Evolutionary conservation across 169 alveolate species (phyloP).

Genomic region (Theileria sp.): DNA sequence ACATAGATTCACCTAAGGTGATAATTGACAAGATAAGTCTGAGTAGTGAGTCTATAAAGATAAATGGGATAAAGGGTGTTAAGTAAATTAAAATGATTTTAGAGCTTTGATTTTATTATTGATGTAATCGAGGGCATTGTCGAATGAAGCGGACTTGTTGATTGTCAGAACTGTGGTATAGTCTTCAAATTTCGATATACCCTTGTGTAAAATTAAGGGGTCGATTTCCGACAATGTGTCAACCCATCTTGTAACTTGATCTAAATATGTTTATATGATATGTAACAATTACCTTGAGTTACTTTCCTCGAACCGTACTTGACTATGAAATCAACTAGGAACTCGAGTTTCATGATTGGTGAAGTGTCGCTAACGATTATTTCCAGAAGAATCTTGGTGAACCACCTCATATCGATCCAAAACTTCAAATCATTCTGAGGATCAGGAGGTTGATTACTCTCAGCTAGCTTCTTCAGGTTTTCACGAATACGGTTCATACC

Average conservation of each 20-base stretch:
- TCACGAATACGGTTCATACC: conserved; percentile 64
- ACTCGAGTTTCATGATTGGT: conserved; percentile 46
- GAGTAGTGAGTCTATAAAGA: conserved; percentile 26
- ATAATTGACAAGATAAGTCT: conserved; percentile 25
- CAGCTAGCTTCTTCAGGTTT: conserved; percentile 21
- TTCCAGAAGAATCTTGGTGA: conserved; percentile 40
- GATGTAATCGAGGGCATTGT: conserved; percentile 22
- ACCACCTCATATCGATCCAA: conserved; percentile 56
- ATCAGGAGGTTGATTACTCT: neutral
- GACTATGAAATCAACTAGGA: conserved; percentile 50
- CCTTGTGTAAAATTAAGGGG: conserved; percentile 23
- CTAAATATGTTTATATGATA: conserved; percentile 9
- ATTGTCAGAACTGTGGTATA: conserved; percentile 42
- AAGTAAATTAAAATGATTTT: conserved; percentile 12
- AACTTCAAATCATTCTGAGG: conserved; percentile 31
- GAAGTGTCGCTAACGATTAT: conserved; percentile 41
- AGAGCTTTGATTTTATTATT: conserved; percentile 32
- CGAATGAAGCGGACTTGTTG: conserved; percentile 27
- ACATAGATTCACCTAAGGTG: conserved; percentile 13
- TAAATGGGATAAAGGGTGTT: conserved; percentile 29
- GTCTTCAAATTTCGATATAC: conserved; percentile 54
- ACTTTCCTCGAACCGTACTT: conserved; percentile 45
- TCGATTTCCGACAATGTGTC: conserved; percentile 35
- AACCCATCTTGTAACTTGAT: conserved; percentile 51
- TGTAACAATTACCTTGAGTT: conserved; percentile 22